A percentile compares a stretch with the other conserved stretches of the same genome.
Evolutionary conservation across 768 basidiomycete species (phyloP).

Genomic region (Rossbeevera mucosa): DNA sequence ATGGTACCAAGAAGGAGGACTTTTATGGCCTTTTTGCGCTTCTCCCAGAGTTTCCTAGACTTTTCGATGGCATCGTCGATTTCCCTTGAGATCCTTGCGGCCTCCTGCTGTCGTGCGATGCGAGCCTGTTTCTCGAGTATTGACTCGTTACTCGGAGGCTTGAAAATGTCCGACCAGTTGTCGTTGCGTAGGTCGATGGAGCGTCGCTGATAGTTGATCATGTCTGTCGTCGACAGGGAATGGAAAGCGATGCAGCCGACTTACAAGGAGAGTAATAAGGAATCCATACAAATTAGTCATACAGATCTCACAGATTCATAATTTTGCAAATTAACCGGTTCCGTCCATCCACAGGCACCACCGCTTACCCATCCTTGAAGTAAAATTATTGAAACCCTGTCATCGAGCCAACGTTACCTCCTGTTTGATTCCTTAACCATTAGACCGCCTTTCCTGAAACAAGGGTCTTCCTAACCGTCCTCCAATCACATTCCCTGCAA

Average conservation of each 20-base stretch:
- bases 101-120: constrained; percentile 22
- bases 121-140: not conserved
- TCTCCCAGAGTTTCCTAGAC: constrained; percentile 17
- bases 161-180: constrained; percentile 22
- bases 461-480: not conserved
- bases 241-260: not conserved
- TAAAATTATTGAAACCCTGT: no score
- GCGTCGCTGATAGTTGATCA: not conserved
- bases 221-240: not conserved
- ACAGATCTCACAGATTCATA: not conserved
- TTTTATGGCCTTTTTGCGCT: constrained; percentile 28
- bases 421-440: not conserved
- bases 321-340: not conserved
- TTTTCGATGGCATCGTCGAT: constrained; percentile 30
- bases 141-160: constrained; percentile 16
- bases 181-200: constrained; percentile 5
- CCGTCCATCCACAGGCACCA: not conserved
- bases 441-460: not conserved
- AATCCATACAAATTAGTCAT: not conserved
- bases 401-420: no score
- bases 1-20: constrained; percentile 24
- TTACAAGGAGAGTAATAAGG: not conserved
- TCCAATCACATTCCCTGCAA: not conserved
- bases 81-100: constrained; percentile 18
- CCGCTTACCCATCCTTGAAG: not conserved